A percentile compares a stretch with the other conserved stretches of the same genome.
phyloP scores from a whole-genome alignment of 345 rosid species.

The Camelina sativa region DNA sequence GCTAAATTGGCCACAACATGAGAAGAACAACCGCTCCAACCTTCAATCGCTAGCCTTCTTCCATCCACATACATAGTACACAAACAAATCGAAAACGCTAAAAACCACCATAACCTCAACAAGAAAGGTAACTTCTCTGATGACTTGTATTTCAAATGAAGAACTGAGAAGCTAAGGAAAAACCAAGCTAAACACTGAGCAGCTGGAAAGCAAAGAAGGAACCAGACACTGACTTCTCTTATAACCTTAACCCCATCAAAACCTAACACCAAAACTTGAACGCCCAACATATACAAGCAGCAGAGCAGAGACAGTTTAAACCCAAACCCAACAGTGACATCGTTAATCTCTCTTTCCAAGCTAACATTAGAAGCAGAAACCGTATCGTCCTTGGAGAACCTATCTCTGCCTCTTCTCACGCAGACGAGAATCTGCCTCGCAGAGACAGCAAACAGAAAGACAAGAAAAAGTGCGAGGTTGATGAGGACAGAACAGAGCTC shows the following conservation, averaged over 20 bases:
- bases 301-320: conserved; percentile 69
- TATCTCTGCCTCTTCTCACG: conserved; percentile 62
- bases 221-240: conserved; percentile 68
- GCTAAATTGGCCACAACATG: conserved; percentile 79
- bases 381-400: conserved; percentile 70
- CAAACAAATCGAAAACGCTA: conserved; percentile 73
- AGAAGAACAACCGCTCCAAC: conserved; percentile 61
- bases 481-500: conserved; percentile 77
- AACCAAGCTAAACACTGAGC: conserved; percentile 84
- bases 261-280: conserved; percentile 72
- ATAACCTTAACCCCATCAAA: conserved; percentile 73
- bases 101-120: conserved; percentile 88
- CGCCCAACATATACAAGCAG: conserved; percentile 75
- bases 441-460: conserved; percentile 68
- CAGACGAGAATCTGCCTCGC: conserved; percentile 69
- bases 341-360: conserved; percentile 57
- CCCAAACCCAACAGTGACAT: conserved; percentile 54
- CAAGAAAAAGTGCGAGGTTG: conserved; percentile 68
- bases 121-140: conserved; percentile 75
- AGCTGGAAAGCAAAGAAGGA: conserved; percentile 61
- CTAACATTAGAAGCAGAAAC: conserved; percentile 49
- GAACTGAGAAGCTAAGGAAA: conserved; percentile 70
- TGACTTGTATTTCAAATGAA: conserved; percentile 79
- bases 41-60: conserved; percentile 55
- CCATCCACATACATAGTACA: conserved; percentile 77